A percentile compares a stretch with the other conserved stretches of the same genome.
These are phyloP conservation scores for Globisporangium irregulare DNA, from an alignment of 352 stramenopile genomes.

Conservation along the genomic window DNA sequence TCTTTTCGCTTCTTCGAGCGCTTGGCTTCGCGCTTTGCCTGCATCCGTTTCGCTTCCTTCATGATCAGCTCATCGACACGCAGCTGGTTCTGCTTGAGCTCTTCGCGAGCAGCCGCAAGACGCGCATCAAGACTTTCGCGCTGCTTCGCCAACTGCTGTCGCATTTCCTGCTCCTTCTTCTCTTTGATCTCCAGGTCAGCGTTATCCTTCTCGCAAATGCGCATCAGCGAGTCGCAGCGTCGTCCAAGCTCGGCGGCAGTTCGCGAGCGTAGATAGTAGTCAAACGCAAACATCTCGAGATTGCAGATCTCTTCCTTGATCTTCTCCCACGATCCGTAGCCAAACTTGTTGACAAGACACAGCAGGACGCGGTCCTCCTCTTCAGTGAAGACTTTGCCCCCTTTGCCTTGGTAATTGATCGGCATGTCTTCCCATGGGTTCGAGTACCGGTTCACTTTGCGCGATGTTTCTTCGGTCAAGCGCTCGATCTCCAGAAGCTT, in stretches of 20 bases:
- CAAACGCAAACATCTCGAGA: constrained; percentile 94
- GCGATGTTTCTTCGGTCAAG: constrained; percentile 68
- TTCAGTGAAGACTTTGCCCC: constrained; percentile 93
- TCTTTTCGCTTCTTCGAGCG: constrained; percentile 80
- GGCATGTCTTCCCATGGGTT: constrained; percentile 87
- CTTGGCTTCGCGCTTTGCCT: constrained; percentile 76
- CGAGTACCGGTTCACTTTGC: constrained; percentile 74
- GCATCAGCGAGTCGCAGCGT: constrained; percentile 94
- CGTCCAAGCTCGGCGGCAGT: constrained; percentile 95
- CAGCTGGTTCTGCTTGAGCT: constrained; percentile 73
- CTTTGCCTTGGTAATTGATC: constrained; percentile 89
- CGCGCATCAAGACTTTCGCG: constrained; percentile 68
- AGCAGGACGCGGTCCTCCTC: constrained; percentile 98
- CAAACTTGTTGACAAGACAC: constrained; percentile 96
- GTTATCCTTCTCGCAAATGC: constrained; percentile 94
- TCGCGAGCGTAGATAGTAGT: constrained; percentile 98
- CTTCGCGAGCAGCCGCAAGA: constrained; percentile 54
- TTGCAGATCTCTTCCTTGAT: constrained; percentile 96
- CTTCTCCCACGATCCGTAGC: constrained; percentile 95
- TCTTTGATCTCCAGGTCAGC: constrained; percentile 76
- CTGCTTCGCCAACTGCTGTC: constrained; percentile 57
- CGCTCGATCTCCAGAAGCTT: constrained; percentile 86
- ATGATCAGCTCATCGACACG: constrained; percentile 86
- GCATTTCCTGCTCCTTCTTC: constrained; percentile 71
- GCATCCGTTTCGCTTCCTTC: constrained; percentile 86